Evolutionary conservation across 2,329 filamentous ascomycete species (phyloP), one percentile per base, ranked within the genome.

Genomic region (Colletotrichum shisoi): DNA sequence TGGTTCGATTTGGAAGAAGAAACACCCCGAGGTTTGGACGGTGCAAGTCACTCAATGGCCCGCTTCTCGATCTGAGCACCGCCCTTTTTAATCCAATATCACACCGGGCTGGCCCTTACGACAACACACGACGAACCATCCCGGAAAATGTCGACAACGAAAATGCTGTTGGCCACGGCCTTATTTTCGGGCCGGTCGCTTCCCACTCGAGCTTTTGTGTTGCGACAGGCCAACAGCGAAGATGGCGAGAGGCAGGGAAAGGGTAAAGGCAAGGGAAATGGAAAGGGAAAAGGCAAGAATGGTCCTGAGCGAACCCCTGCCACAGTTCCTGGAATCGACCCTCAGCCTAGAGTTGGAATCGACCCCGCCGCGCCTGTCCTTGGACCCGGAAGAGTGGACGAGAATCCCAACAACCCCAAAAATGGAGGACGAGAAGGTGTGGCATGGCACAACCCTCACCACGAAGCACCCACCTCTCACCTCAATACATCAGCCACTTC

Each of bases 41-140:
- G 17, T 39, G 7, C 40, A 39, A 62, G 12, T 39, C 60, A 37
- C 44, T 34, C 39, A 40, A 53, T 57, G 52, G 52, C 34, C 15
- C 13, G 60, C 60, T 11, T 31, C 42, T 19, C 24, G 46, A 42
- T 49, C 27, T 39, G 58, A 52, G 31, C 52, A 40, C 45, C 34
- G 37, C n/a, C 5, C 17, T 34, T n/a, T 56, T 49, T 13, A 21
- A 52, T 24, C 34, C 27, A 37, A 34, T 27, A 51, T 51, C 31
- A 19, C 56, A 17, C 42, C 51, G 49, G 65, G 56, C 65, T 68
- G 62, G 65, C 42, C 62, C 61, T 52, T 49, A 34, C 54, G 37
- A 44, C 17, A 40, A 51, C 37, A 44, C 44, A 44, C 56, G 42
- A 54, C 21, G 17, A 19, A 7, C 46, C 57, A 46, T 57, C 27